A percentile compares a stretch with the other conserved stretches of the same genome.
Evolutionary conservation across 2,329 filamentous ascomycete species (phyloP).

Genomic region (Ophiostoma sp.): DNA sequence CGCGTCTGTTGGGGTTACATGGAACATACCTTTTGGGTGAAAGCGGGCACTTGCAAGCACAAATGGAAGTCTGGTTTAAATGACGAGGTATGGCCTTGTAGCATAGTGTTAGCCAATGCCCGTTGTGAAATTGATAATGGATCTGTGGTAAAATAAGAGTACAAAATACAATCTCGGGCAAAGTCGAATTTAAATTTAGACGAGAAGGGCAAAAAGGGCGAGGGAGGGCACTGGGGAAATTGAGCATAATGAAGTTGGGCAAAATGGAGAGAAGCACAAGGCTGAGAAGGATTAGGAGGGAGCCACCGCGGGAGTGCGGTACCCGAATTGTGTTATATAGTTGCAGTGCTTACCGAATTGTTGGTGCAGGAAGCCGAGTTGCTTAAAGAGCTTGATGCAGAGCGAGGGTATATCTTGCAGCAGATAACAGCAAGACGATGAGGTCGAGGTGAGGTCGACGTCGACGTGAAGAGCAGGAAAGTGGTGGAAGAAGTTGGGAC

Average conservation of each 20-base stretch:
- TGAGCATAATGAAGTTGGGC: not conserved
- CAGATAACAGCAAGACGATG: not conserved
- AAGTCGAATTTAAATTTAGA: not conserved
- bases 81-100: not conserved
- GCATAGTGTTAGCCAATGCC: not conserved
- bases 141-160: not conserved
- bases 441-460: not conserved
- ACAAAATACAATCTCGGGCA: not conserved
- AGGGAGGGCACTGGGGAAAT: not conserved
- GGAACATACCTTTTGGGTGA: not conserved
- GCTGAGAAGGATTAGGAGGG: not conserved
- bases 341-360: not conserved
- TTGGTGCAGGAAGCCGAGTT: too few relatives aligned
- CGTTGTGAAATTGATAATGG: not conserved
- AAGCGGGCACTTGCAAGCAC: not conserved
- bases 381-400: not conserved
- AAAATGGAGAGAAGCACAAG: slow-evolving; percentile 1
- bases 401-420: too few relatives aligned
- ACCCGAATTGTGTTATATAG: not conserved
- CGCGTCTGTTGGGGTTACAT: slow-evolving; percentile 11
- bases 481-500: not conserved
- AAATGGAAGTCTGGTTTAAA: not conserved
- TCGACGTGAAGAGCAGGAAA: not conserved
- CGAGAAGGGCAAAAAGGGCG: not conserved
- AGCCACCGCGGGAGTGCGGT: not conserved